Base-by-base conservation (phyloP, 306 rosid genomes). In the Malus orientalis region DNA sequence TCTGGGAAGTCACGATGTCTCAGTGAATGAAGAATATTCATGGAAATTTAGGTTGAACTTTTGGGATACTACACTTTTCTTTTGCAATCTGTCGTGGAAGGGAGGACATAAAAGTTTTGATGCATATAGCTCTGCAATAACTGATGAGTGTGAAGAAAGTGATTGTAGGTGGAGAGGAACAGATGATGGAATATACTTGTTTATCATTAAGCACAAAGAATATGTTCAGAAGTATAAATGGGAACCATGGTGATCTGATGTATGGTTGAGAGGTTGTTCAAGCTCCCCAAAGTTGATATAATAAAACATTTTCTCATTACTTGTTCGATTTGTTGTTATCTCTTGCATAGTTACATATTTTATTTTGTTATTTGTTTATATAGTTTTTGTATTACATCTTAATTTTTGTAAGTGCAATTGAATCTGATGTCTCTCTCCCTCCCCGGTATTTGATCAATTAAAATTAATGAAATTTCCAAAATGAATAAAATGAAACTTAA, bases 151-250 rank as follows among this genome's bases (percentile, higher is more conserved):
- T 22, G 65, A 60, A 22, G 65, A 30, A 6, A 0, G 0, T 57
- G 6, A 57, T 40, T 23, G 77, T 25, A 23, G 64, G 60, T 78
- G 72, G 72, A 22, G 1, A 0, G 77, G 73, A 14, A 71, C 49
- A 71, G 77, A 71, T 27, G 82, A 53, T 36, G 82, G 77, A 20
- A 23, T 78, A 63, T 70, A 62, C 65, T 57, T 57, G 62, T 57
- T 57, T 57, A n/a, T 20, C 4, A 8, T 19, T n/a, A 20, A 22
- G 22, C 62, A n/a, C 62, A 57, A 57, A n/a, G 62, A 9, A 57
- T 57, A n/a, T n/a, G 27, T 10, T 6, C 27, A 20, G 8, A 1
- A 20, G 22, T 57, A 57, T 57, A 57, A 57, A 20, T 57, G 62
- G 62, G 27, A 57, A 15, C 25, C 25, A 55, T 18, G 5, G 1